Conservation (phyloP, 305 asterid species). For the Petunia hybrid region DNA sequence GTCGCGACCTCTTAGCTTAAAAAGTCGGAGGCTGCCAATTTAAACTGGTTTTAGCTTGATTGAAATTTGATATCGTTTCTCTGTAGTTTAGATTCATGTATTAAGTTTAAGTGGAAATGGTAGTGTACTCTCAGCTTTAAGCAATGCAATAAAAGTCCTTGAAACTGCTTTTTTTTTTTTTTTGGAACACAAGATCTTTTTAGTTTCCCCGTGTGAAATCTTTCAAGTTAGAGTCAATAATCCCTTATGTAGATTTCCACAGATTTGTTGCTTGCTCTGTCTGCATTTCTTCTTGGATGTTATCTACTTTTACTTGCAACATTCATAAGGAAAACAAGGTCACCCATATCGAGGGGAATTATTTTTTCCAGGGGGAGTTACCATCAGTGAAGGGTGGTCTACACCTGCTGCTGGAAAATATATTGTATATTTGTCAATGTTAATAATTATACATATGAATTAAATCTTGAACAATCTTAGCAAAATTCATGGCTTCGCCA, state of each 20-base stretch:
- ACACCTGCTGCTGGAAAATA: too few species aligned
- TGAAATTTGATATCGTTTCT: conserved; percentile 3
- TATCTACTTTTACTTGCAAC: conserved; percentile 2
- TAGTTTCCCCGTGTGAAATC: too few species aligned
- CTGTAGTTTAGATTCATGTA: neutral
- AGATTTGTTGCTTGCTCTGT: neutral
- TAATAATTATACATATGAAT: too few species aligned
- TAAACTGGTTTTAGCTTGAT: neutral
- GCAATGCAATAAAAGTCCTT: conserved; percentile 18
- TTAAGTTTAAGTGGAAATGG: neutral
- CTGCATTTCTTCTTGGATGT: neutral
- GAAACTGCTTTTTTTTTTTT: neutral
- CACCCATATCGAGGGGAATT: too few species aligned
- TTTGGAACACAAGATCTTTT: neutral
- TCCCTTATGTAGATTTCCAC: neutral
- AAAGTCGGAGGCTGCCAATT: neutral
- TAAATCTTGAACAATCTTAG: too few species aligned
- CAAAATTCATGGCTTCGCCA: too few species aligned
- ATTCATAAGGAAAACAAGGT: neutral
- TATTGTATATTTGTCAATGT: too few species aligned
- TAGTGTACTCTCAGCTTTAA: conserved; percentile 24
- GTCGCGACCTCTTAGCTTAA: conserved; percentile 11
- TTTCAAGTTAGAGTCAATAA: too few species aligned
- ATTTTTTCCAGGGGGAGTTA: too few species aligned
- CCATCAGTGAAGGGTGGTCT: too few species aligned